Evolutionary conservation across 495 filamentous ascomycete species (phyloP), one percentile per base, ranked within the genome.

Genomic region (Podospora sp.): DNA sequence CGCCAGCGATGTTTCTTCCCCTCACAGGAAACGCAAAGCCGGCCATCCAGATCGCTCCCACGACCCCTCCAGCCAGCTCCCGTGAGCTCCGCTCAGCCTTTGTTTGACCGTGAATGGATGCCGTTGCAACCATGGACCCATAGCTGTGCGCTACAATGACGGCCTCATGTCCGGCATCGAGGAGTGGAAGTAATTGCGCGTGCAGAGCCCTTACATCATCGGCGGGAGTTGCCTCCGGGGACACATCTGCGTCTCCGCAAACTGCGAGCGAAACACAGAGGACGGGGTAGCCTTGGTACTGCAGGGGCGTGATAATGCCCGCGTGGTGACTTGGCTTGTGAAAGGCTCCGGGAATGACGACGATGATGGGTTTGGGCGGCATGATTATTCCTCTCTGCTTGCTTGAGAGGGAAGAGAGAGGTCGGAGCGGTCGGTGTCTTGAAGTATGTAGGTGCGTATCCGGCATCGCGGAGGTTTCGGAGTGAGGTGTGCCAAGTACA

Each of bases 341-440:
- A 29, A 65, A 65, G 52, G 51, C 63, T 27, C 63, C 63, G 26
- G 63, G 63, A 27, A 65, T 57, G 51, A 65, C 14, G 63, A 65
- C 51, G 33, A 65, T 65, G 27, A 65, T 12, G 63, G 63, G 63
- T 65, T 65, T 65, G 29, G 29, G 29, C 8, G 29, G 29, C 29
- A 33, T 33, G 29, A 33, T 33, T 8, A 33, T 4, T 4, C 4
- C 3, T 3, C 3, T 33, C 8, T 33, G 29, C 4, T n/a, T 33
- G 29, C 8, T 33, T 8, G 29, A 33, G 29, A 8, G 29, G 8
- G 29, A 33, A 33, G 29, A 33, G 4, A 33, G 29, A 33, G 29
- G 29, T 3, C 8, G 29, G 8, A 33, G 4, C 29, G 8, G 29
- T 3, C 8, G 29, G 29, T 4, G 29, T 33, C 29, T 33, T 33